phyloP scores from a whole-genome alignment of 306 rosid genomes.

The Styphnolobium japonicum region DNA sequence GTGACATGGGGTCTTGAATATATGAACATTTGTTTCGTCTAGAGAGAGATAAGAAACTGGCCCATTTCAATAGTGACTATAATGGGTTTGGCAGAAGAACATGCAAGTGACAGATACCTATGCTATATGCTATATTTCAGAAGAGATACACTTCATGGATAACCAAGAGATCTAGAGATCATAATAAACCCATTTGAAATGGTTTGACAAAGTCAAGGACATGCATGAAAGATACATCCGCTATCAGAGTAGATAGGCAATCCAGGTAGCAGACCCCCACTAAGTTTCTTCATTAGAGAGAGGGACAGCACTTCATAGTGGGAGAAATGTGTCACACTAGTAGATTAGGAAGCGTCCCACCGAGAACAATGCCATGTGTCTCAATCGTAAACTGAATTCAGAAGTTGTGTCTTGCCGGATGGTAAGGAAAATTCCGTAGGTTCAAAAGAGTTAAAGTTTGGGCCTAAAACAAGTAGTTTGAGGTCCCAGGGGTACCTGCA shows the following conservation, averaged over 20 bases:
- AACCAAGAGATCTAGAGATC: too few species aligned
- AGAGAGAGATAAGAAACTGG: background rate
- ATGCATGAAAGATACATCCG: slow-evolving; percentile 13
- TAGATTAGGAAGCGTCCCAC: slow-evolving; percentile 40
- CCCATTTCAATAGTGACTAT: slow-evolving; percentile 21
- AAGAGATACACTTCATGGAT: background rate
- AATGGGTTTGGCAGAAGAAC: slow-evolving; percentile 57
- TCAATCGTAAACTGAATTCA: too few species aligned
- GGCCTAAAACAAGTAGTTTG: too few species aligned
- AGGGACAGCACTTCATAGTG: slow-evolving; percentile 34
- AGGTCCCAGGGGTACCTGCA: too few species aligned
- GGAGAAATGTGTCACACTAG: slow-evolving; percentile 31
- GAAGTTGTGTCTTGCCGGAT: too few species aligned
- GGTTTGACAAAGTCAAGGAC: background rate
- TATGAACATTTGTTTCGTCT: background rate
- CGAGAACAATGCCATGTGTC: slow-evolving; percentile 36
- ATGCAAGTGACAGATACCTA: slow-evolving; percentile 23
- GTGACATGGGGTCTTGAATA: background rate
- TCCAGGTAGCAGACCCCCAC: slow-evolving; percentile 33
- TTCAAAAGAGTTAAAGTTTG: too few species aligned
- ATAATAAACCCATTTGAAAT: background rate
- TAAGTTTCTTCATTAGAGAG: slow-evolving; percentile 2
- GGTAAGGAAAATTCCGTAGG: too few species aligned
- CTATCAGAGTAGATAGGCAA: slow-evolving; percentile 24
- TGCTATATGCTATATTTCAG: background rate